These are phyloP conservation scores for Lecanicillium sp. DNA, from an alignment of 2,329 filamentous ascomycete species.

Conservation along the genomic window DNA sequence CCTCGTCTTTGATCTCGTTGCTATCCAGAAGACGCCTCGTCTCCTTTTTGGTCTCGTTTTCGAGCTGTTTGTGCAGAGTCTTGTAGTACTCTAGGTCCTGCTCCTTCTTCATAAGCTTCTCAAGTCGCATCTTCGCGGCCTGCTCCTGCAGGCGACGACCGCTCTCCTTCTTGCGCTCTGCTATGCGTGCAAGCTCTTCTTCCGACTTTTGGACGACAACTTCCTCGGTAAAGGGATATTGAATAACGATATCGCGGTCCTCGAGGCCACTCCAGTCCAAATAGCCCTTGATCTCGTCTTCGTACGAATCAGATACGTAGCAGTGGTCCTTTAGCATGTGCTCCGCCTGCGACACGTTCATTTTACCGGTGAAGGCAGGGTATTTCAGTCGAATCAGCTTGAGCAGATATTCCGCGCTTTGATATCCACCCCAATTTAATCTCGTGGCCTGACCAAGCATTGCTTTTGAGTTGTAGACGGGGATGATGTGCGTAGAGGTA, in stretches of 20 bases:
- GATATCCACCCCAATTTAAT: constrained; percentile 90
- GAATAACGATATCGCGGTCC: constrained; percentile 80
- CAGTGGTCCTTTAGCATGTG: constrained; percentile 83
- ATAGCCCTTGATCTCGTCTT: constrained; percentile 66
- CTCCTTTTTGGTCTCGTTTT: constrained; percentile 83
- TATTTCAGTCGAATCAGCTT: constrained; percentile 91
- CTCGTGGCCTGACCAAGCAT: constrained; percentile 79
- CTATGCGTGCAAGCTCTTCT: constrained; percentile 83
- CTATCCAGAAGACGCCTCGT: constrained; percentile 77
- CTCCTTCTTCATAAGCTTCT: constrained; percentile 93
- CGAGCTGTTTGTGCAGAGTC: constrained; percentile 66
- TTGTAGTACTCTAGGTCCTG: constrained; percentile 93
- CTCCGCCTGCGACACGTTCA: constrained; percentile 82
- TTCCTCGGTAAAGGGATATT: constrained; percentile 91
- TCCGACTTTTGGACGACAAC: constrained; percentile 86
- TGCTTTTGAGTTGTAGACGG: constrained; percentile 80
- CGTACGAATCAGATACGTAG: constrained; percentile 81
- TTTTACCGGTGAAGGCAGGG: constrained; percentile 77
- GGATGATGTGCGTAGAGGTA: constrained; percentile 91
- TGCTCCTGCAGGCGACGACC: constrained; percentile 89
- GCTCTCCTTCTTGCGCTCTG: constrained; percentile 92
- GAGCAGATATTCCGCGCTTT: constrained; percentile 83
- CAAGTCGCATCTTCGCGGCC: constrained; percentile 92
- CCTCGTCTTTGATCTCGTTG: constrained; percentile 89
- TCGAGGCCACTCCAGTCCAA: constrained; percentile 91